Evolutionary conservation across 768 basidiomycete species (phyloP).

Genomic region (Pholiota conissans): DNA sequence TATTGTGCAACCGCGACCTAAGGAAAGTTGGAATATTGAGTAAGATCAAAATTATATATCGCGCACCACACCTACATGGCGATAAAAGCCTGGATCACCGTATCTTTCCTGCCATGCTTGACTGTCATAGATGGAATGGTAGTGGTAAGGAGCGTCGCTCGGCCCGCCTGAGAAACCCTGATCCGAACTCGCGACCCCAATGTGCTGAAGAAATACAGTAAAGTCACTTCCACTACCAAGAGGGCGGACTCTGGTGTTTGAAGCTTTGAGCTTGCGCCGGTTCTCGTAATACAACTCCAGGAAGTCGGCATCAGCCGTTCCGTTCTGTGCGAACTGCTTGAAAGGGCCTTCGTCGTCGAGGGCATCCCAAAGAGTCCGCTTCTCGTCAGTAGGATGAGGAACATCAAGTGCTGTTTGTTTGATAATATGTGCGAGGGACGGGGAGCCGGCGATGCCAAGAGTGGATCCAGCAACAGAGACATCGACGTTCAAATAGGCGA

Average conservation of each 20-base stretch:
- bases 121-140: slow-evolving; percentile 75
- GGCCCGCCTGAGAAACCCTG: slow-evolving; percentile 41
- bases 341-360: slow-evolving; percentile 58
- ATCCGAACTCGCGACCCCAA: slow-evolving; percentile 49
- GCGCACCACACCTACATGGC: slow-evolving; percentile 64
- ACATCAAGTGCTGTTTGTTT: slow-evolving; percentile 66
- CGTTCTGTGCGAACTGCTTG: slow-evolving; percentile 26
- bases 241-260: slow-evolving; percentile 48
- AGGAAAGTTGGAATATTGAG: not conserved
- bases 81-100: slow-evolving; percentile 73
- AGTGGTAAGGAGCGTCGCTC: slow-evolving; percentile 71
- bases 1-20: slow-evolving; percentile 69
- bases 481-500: slow-evolving; percentile 86
- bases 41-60: too few species aligned
- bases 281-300: slow-evolving; percentile 37
- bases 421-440: slow-evolving; percentile 80
- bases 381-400: slow-evolving; percentile 66
- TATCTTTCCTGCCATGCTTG: slow-evolving; percentile 73
- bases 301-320: slow-evolving; percentile 42
- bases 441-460: slow-evolving; percentile 63
- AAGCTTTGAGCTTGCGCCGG: slow-evolving; percentile 29
- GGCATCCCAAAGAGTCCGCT: slow-evolving; percentile 80
- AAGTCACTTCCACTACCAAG: slow-evolving; percentile 91
- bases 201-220: slow-evolving; percentile 85
- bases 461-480: slow-evolving; percentile 62